Conservation (phyloP, 495 filamentous ascomycete genomes). For the Penicillium cinerascens region DNA sequence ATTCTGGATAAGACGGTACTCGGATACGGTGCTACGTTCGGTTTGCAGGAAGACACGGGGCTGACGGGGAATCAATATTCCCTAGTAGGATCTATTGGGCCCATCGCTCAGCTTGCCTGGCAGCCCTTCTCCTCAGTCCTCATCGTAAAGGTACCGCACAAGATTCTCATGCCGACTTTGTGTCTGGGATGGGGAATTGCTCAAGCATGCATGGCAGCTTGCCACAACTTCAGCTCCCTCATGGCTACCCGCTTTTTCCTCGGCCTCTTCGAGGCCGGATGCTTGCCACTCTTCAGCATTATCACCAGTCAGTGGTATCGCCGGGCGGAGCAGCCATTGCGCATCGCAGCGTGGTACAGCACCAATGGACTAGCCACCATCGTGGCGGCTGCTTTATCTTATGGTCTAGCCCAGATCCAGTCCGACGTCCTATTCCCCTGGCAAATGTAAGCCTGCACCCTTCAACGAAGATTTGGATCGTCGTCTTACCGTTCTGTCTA, state of each 20-base stretch:
- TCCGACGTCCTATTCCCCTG: slow-evolving; percentile 51
- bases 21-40: slow-evolving; percentile 61
- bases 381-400: slow-evolving; percentile 43
- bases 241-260: slow-evolving; percentile 48
- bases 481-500: slow-evolving; percentile 9
- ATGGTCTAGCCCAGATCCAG: slow-evolving; percentile 53
- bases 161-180: slow-evolving; percentile 60
- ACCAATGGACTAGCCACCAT: slow-evolving; percentile 50
- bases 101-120: slow-evolving; percentile 63
- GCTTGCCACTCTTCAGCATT: slow-evolving; percentile 55
- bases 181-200: slow-evolving; percentile 53
- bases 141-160: slow-evolving; percentile 63
- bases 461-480: neutral
- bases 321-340: slow-evolving; percentile 46
- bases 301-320: slow-evolving; percentile 51
- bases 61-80: slow-evolving; percentile 60
- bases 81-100: slow-evolving; percentile 56
- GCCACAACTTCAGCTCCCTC: slow-evolving; percentile 38
- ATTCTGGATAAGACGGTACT: slow-evolving; percentile 65
- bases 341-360: slow-evolving; percentile 49
- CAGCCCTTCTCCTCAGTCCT: slow-evolving; percentile 62
- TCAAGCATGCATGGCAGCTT: slow-evolving; percentile 44
- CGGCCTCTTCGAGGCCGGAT: slow-evolving; percentile 52
- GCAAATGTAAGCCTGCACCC: slow-evolving; percentile 50
- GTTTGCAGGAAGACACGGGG: slow-evolving; percentile 51